Base-by-base conservation (phyloP, 179 eudicot species). In the Corrigiola litoralis region DNA sequence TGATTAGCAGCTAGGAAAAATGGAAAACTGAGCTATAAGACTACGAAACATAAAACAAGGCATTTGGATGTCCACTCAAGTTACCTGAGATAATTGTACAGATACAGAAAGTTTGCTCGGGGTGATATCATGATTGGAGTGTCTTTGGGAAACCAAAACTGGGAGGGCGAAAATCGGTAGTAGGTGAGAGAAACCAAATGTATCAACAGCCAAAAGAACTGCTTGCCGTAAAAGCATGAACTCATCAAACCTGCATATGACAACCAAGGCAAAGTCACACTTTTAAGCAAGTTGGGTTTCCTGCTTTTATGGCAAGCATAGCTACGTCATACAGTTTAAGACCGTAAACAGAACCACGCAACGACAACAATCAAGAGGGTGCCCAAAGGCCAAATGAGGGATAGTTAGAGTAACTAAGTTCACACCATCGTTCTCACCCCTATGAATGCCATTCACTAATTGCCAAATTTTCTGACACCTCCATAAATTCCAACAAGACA, bases 151-250 rank as follows among this genome's bases (percentile, higher is more conserved):
- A 58, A 86, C 86, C 63, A 92, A 84, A 69, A 94, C 48, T n/a
- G 99, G 94, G 63, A 94, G 87, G 56, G 87, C 97, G 29, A 90
- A 63, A 65, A 90, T 79, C 25, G 97, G 95, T 42, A 90, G 82
- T 64, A 94, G 71, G 72, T 73, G 94, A 55, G 99, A 94, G 60
- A 90, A 90, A 47, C 99, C 99, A 72, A 86, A 92, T 32, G 99
- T 94, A 38, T 94, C 97, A 9, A 90, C 82, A 6, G 82, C 68
- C 61, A 94, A 81, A 54, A 94, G 95, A 76, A 86, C 62, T 14
- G 99, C 99, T 80, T 87, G 97, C 52, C 89, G 86, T 41, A 83
- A 63, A 23, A 94, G 80, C 68, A 80, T 83, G 77, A 94, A 94
- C 76, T 94, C 97, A 29, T 94, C 97, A 75, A 90, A 94, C 80